Base-by-base conservation (phyloP, 2,329 filamentous ascomycete species). In the Ceratocystis eucalypticola region DNA sequence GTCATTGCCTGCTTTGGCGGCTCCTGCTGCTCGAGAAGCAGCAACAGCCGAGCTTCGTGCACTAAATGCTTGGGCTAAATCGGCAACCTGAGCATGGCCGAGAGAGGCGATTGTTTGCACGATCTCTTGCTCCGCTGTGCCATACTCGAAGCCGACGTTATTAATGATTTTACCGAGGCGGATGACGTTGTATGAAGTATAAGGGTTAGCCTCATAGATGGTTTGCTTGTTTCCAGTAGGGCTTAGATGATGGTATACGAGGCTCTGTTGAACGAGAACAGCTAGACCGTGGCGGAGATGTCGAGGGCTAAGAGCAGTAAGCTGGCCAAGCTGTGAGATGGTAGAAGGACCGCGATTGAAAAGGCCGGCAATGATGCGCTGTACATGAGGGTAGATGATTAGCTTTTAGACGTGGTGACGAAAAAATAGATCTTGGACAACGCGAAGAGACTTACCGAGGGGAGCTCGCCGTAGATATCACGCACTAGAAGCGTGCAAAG, bases 401-500 rank as follows among this genome's bases (percentile, higher is more conserved):
- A 28, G 28, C 8, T 30, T 22, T 53, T 10, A 48, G 10, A 64
- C 50, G 17, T 41, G 37, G 8, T 25, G 44, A 41, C 37, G 10
- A 12, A 45, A 64, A 59, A 44, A 61, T 37, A 3, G 53, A 15
- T 15, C 28, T 30, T 17, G 5, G 53, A 33, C 28, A 48, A 64
- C 17, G 53, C 33, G 65, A 17, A 41, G 28, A 41, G 41, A 79
- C 88, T 73, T 88, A 96, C 93, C 74, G 91, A 90, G 69, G 91
- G 91, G 68, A 97, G 85, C 78, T 96, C 89, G 74, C 94, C 94
- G 76, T 94, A 93, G 68, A 89, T 82, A 74, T 96, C 91, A 74
- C 91, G 86, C 70, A 97, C 87, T 69, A 96, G 83, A 74, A 96
- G 85, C 79, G 87, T 84, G 80, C 91, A 96, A 74, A 97, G 89